A percentile compares a stretch with the other conserved stretches of the same genome.
Conservation (phyloP, 2,329 filamentous ascomycete species). For the Fusarium sp. region DNA sequence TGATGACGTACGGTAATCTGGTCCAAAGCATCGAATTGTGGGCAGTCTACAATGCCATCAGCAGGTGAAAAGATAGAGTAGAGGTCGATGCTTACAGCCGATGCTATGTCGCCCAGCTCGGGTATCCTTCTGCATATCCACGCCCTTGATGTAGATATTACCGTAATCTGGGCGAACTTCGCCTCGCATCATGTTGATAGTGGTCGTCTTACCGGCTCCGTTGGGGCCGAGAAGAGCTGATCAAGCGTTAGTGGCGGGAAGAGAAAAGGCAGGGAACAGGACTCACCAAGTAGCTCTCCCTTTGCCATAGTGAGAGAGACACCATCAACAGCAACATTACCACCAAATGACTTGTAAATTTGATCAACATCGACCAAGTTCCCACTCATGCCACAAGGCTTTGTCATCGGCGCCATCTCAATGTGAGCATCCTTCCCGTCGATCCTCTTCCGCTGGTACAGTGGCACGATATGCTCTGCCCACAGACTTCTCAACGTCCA, state of each 20-base stretch:
- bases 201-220: constrained; percentile 14
- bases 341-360: background rate
- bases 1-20: constrained; percentile 79
- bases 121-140: constrained; percentile 70
- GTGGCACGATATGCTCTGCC: background rate
- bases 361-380: background rate
- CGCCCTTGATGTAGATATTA: constrained; percentile 74
- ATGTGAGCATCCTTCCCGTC: background rate
- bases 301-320: background rate
- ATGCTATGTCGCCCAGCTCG: constrained; percentile 70
- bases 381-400: background rate
- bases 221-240: constrained; percentile 6
- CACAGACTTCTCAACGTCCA: background rate
- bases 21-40: constrained; percentile 78
- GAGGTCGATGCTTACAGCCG: constrained; percentile 49
- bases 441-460: fast-evolving
- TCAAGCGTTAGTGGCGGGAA: background rate
- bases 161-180: constrained; percentile 6
- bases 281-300: background rate
- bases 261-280: too few species aligned
- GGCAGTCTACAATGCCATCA: constrained; percentile 60
- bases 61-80: fast-evolving
- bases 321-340: background rate
- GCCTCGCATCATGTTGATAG: constrained; percentile 11
- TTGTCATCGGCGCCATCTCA: background rate